Evolutionary conservation across 352 stramenopile species (phyloP).

Genomic region (Pythium aphanidermatum): DNA sequence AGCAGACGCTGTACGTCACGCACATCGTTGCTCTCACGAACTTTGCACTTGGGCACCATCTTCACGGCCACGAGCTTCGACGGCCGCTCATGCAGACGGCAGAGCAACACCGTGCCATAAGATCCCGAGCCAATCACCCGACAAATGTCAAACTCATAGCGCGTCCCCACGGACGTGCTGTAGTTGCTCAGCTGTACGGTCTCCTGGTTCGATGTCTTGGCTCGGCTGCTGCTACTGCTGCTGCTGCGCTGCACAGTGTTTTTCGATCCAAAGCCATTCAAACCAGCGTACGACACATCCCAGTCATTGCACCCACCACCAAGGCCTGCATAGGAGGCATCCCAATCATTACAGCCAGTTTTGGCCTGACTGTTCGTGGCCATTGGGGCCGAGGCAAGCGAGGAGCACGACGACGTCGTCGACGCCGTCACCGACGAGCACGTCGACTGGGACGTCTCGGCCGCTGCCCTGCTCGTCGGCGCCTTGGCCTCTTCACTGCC

Average conservation of each 20-base stretch:
- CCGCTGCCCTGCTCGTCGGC: too few species aligned
- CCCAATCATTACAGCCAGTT: slow-evolving; percentile 19
- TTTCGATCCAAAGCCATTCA: too few species aligned
- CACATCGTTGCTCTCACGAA: slow-evolving; percentile 22
- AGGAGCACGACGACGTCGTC: slow-evolving; percentile 19
- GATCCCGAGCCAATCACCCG: slow-evolving; percentile 69
- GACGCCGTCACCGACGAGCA: slow-evolving; percentile 11
- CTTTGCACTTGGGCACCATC: slow-evolving; percentile 69
- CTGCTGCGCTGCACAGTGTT: too few species aligned
- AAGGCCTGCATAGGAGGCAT: slow-evolving; percentile 15
- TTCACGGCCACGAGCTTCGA: slow-evolving; percentile 64
- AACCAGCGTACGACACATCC: too few species aligned
- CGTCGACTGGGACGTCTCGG: slow-evolving; percentile 5
- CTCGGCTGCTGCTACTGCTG: neutral
- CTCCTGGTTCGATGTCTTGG: slow-evolving; percentile 8
- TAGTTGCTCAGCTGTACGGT: too few species aligned
- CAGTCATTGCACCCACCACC: too few species aligned
- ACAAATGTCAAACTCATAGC: slow-evolving; percentile 63
- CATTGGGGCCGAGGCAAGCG: slow-evolving; percentile 2
- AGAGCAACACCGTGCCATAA: slow-evolving; percentile 69
- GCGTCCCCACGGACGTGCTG: slow-evolving; percentile 14
- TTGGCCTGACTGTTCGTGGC: neutral
- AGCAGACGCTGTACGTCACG: slow-evolving; percentile 75
- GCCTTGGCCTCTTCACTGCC: slow-evolving; percentile 13
- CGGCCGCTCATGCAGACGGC: slow-evolving; percentile 33